phyloP scores from a whole-genome alignment of 202 grass and related monocot species.

The Sporobolus alterniflorus region DNA sequence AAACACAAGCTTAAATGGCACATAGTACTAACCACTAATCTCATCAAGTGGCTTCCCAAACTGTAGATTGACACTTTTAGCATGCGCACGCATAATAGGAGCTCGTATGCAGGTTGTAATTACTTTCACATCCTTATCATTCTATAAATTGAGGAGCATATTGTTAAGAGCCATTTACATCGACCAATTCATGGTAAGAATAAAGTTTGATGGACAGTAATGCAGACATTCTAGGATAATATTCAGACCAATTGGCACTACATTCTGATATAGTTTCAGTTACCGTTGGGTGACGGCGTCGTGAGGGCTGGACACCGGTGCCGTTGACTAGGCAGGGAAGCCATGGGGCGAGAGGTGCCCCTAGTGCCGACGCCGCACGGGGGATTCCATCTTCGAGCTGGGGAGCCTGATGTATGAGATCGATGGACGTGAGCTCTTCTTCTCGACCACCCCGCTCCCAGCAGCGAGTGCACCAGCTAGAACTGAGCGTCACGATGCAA shows the following conservation, averaged over 20 bases:
- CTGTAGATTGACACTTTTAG: conserved; percentile 92
- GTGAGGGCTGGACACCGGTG: no score
- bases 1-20: background rate
- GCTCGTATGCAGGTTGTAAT: conserved; percentile 95
- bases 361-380: no score
- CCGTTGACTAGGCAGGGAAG: no score
- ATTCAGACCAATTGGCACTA: background rate
- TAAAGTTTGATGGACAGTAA: background rate
- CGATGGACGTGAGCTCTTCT: no score
- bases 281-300: no score
- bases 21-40: conserved; percentile 51
- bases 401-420: no score
- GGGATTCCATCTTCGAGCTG: no score
- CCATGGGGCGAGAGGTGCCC: no score
- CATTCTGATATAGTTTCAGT: conserved; percentile 27
- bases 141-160: conserved; percentile 42
- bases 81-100: conserved; percentile 90
- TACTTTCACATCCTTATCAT: conserved; percentile 83
- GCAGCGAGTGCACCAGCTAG: no score
- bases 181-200: background rate
- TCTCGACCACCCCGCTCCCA: no score
- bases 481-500: no score
- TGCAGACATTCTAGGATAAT: background rate
- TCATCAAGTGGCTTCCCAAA: conserved; percentile 94
- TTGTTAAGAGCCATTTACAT: conserved; percentile 21